Evolutionary conservation across 176 grass and related monocot genomes (phyloP), one percentile per base, ranked within the genome.

Genomic region (Oryza brachyantha): DNA sequence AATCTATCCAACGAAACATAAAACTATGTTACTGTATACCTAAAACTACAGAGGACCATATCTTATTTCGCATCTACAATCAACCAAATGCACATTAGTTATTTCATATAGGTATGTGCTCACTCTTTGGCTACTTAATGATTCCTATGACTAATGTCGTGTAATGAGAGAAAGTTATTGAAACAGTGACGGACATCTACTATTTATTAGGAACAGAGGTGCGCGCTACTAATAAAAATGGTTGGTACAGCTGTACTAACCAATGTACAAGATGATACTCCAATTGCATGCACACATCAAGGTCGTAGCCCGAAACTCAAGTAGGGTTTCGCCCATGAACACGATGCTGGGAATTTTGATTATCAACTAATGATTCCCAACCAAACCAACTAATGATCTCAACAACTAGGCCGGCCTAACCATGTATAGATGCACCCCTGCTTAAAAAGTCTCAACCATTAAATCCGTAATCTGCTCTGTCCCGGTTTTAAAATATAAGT

Each of bases 311-410:
- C 13, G 14, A 48, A 5, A 8, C 52, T 57, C n/a, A 57, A 57
- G 21, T 9, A 24, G 52, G 52, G 60, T 62, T 14, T 14, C 16
- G 1, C 7, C 13, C 29, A 10, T 29, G 34, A 36, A 61, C 37
- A 48, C 52, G 54, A 66, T 52, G 45, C 65, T 73, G 65, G 22
- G 38, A 70, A 38, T 37, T 61, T 70, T 61, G 82, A 77, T 62
- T 7, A 11, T 77, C 52, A 76, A 45, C 3, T 45, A 45, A 9
- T 37, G 64, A 38, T 46, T 37, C 10, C 50, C 7, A 36, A 61
- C 73, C 52, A 4, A 70, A 43, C 24, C 28, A 13, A 34, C 4
- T 59, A 14, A 70, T 62, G 82, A 10, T 42, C 14, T 27, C 65
- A 63, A 64, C 66, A 57, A 35, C 11, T 39, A 77, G 39, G 19